phyloP scores from a whole-genome alignment of 1,284 basidiomycete species.

The Phellinidium pouzarii region DNA sequence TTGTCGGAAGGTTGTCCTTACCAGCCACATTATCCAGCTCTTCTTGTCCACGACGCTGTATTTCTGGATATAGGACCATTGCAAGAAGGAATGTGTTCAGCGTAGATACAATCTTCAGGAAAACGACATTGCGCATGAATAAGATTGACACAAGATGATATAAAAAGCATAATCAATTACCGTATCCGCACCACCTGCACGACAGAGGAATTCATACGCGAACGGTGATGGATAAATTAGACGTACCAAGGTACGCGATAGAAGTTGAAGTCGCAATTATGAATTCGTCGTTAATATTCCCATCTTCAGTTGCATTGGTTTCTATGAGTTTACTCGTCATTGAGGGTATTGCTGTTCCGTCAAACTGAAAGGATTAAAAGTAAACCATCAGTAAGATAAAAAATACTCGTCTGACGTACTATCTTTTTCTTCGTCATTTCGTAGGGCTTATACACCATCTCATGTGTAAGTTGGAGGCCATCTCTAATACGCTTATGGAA shows the following conservation, averaged over 20 bases:
- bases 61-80: constrained; percentile 18
- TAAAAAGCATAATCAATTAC: not conserved
- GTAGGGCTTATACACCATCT: constrained; percentile 5
- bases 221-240: not conserved
- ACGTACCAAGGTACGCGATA: constrained; percentile 4
- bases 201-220: not conserved
- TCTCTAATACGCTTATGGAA: constrained; percentile 9
- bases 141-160: not conserved
- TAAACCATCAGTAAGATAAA: not conserved
- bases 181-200: not conserved
- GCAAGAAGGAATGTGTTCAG: constrained; percentile 17
- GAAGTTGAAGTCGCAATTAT: constrained; percentile 11
- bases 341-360: constrained; percentile 12
- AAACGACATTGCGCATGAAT: not conserved
- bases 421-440: not conserved
- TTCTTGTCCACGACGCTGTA: constrained; percentile 13
- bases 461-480: not conserved
- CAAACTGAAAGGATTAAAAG: not conserved
- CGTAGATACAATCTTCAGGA: constrained; percentile 8
- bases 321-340: constrained; percentile 14
- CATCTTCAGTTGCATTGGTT: constrained; percentile 2
- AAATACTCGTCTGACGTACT: not conserved
- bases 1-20: constrained; percentile 17
- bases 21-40: constrained; percentile 22
- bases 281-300: constrained; percentile 1